Base-by-base conservation (phyloP, 345 rosid genomes). In the Eucalyptus cladocalyx region DNA sequence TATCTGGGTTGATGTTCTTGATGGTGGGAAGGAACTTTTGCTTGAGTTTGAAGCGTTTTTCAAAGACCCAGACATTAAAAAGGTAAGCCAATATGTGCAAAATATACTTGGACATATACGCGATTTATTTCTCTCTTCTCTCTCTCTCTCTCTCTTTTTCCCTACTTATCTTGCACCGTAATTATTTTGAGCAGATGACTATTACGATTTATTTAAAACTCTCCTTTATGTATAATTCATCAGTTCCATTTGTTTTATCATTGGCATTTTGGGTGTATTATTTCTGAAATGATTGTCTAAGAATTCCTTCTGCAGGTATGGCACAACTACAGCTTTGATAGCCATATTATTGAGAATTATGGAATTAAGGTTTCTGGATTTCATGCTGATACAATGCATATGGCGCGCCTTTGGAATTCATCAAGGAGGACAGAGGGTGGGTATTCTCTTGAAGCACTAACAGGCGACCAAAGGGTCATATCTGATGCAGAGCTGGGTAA, bases 251-350 rank as follows among this genome's bases (percentile, higher is more conserved):
- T 56, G 58, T 76, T 76, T 6, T 43, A 40, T 40, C 45, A 21
- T 76, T 37, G 45, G 47, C 10, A 76, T 76, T 76, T 76, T 40
- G 85, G 45, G 85, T 23, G 47, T 40, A 76, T 76, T 76, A 40
- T 19, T 76, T 76, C 47, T 87, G 48, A 87, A 87, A 53, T 19
- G 18, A 51, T 53, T 1, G 9, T 87, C 56, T 37, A 30, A 51
- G 42, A 32, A 76, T 76, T 76, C 47, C 47, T 87, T 58, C n/a
- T 89, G 89, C 87, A 98, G 99, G 99, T 98, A 34, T 98, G 99
- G 98, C 99, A 98, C 93, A 98, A 98, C 91, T 98, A 98, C 90
- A 97, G 99, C 94, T 98, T 98, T 72, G 99, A 98, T 91, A 94
- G 92, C 88, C 99, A 98, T 90, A 93, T 97, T 62, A 90, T 98